Evolutionary conservation across 2,329 filamentous ascomycete genomes (phyloP).

Genomic region (Paracorniculantispora psalliotae): DNA sequence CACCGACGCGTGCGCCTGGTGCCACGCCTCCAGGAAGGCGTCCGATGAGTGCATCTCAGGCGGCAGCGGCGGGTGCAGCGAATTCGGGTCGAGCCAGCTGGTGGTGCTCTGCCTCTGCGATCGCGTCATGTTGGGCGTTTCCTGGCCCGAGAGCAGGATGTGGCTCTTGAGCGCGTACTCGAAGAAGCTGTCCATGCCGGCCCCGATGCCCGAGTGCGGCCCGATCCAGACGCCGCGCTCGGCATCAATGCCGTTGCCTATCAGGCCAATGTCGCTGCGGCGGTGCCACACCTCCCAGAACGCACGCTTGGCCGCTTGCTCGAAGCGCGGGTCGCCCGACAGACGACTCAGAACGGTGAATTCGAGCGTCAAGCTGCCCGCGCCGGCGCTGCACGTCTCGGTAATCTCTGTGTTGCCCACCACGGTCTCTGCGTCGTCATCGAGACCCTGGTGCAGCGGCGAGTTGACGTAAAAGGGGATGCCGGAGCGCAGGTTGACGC

Average conservation of each 20-base stretch:
- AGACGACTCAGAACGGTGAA: slow-evolving; percentile 87
- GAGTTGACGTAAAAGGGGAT: slow-evolving; percentile 91
- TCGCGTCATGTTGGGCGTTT: slow-evolving; percentile 44
- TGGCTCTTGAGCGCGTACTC: slow-evolving; percentile 96
- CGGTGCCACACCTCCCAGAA: slow-evolving; percentile 97
- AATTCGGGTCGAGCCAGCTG: slow-evolving; percentile 59
- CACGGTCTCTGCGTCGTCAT: slow-evolving; percentile 26
- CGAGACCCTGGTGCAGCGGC: slow-evolving; percentile 59
- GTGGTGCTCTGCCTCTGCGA: slow-evolving; percentile 37
- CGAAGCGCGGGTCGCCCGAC: slow-evolving; percentile 82
- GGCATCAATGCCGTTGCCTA: slow-evolving; percentile 88
- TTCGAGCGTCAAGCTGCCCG: slow-evolving; percentile 91
- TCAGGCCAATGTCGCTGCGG: slow-evolving; percentile 77
- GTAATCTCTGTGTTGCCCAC: slow-evolving; percentile 64
- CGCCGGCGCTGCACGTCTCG: slow-evolving; percentile 93
- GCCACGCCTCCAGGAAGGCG: slow-evolving; percentile 77
- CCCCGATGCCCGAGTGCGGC: slow-evolving; percentile 87
- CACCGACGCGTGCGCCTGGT: slow-evolving; percentile 79
- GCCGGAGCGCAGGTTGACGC: slow-evolving; percentile 85
- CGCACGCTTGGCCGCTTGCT: slow-evolving; percentile 81
- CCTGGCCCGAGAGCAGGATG: slow-evolving; percentile 77
- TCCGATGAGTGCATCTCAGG: slow-evolving; percentile 67
- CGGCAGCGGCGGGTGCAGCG: slow-evolving; percentile 54
- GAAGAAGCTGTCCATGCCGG: slow-evolving; percentile 96
- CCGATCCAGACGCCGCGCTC: slow-evolving; percentile 88